Conservation (phyloP, 2,329 filamentous ascomycete species). For the Chaetomium globosum region DNA sequence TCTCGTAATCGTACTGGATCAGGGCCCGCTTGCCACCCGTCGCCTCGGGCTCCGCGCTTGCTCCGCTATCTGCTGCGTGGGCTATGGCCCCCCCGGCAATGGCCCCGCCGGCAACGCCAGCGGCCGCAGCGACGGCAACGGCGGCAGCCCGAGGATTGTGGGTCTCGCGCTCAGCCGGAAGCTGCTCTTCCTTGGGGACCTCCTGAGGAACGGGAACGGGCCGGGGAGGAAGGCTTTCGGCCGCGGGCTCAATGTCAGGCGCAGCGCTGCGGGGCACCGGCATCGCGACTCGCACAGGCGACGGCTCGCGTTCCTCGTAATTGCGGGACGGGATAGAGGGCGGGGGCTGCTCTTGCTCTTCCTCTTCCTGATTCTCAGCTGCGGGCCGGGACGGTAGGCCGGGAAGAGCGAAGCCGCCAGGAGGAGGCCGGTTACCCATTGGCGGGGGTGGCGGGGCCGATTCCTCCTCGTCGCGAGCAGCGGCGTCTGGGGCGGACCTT, state of each 20-base stretch:
- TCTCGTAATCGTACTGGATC: conserved; percentile 94
- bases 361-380: conserved; percentile 58
- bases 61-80: conserved; percentile 31
- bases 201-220: conserved; percentile 57
- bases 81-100: conserved; percentile 45
- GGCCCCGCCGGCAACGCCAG: conserved; percentile 52
- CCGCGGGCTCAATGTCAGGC: conserved; percentile 53
- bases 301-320: conserved; percentile 54
- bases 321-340: conserved; percentile 43
- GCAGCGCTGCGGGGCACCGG: conserved; percentile 71
- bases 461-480: conserved; percentile 49
- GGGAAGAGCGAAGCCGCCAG: conserved; percentile 76
- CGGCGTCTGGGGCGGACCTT: conserved; percentile 42
- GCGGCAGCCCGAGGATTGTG: conserved; percentile 63
- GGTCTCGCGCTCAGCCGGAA: conserved; percentile 65
- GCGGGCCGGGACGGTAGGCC: conserved; percentile 67
- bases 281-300: conserved; percentile 82
- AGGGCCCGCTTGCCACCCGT: conserved; percentile 70
- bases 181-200: conserved; percentile 65
- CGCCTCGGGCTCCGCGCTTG: conserved; percentile 37
- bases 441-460: conserved; percentile 65
- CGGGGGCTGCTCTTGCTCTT: conserved; percentile 48
- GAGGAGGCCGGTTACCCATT: conserved; percentile 69
- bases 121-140: conserved; percentile 58
- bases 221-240: conserved; percentile 55